Conservation (phyloP, 176 grass and related monocot species). For the barley (Hordeum vulgare) region DNA sequence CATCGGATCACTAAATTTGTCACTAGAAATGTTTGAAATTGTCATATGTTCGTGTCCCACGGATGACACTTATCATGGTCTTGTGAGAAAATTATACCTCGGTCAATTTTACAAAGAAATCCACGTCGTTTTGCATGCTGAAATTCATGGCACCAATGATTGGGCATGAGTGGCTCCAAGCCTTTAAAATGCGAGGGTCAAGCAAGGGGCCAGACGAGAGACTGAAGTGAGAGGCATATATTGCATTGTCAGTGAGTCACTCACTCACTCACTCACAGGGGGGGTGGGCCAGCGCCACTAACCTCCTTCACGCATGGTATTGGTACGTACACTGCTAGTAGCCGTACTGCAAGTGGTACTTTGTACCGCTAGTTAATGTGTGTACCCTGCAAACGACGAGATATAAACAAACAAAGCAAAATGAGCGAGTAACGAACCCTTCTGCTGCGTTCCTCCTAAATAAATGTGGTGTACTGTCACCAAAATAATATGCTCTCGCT, state of each 20-base stretch:
- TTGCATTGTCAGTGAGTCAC: not conserved
- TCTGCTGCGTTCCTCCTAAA: too few relatives aligned
- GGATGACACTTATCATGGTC: too few relatives aligned
- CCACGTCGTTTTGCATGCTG: not conserved
- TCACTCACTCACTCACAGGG: not conserved
- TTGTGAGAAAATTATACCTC: too few relatives aligned
- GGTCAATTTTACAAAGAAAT: not conserved
- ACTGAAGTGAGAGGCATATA: not conserved
- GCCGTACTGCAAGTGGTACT: not conserved
- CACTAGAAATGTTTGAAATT: too few relatives aligned
- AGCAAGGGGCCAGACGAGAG: not conserved
- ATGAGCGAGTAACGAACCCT: not conserved
- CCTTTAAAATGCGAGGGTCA: not conserved
- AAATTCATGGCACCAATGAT: conserved; percentile 7
- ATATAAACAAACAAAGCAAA: not conserved
- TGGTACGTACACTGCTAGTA: not conserved
- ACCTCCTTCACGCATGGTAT: too few relatives aligned
- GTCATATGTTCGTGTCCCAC: too few relatives aligned
- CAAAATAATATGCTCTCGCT: not conserved
- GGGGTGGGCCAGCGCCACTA: too few relatives aligned
- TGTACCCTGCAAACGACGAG: not conserved
- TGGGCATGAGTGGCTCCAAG: not conserved
- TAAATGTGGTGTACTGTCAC: too few relatives aligned
- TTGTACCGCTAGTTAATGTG: not conserved
- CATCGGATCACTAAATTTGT: too few relatives aligned